phyloP scores from a whole-genome alignment of 2,329 filamentous ascomycete species.

The Exophiala dermatitidis region DNA sequence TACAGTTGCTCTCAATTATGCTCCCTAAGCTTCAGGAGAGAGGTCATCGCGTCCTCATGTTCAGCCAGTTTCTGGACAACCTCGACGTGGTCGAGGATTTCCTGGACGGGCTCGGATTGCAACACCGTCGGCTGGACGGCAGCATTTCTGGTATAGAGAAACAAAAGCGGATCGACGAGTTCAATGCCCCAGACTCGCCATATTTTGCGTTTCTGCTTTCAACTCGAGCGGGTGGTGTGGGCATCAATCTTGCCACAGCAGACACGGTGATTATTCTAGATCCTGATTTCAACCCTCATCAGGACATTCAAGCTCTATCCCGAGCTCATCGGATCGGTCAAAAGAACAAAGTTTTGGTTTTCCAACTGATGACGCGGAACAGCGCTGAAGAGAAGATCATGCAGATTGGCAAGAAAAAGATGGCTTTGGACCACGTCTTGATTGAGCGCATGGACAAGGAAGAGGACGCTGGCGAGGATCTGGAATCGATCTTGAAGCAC shows the following conservation, averaged over 20 bases:
- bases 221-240: constrained; percentile 89
- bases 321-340: constrained; percentile 94
- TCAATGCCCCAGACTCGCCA: constrained; percentile 74
- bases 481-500: constrained; percentile 81
- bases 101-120: constrained; percentile 63
- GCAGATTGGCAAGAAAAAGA: constrained; percentile 90
- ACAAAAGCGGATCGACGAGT: constrained; percentile 88
- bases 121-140: constrained; percentile 80
- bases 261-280: constrained; percentile 98
- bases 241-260: constrained; percentile 93
- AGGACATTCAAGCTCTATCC: constrained; percentile 92
- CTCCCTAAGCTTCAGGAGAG: constrained; percentile 77
- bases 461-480: constrained; percentile 68
- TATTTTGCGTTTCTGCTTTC: constrained; percentile 89
- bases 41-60: constrained; percentile 86
- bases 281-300: constrained; percentile 94
- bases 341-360: constrained; percentile 89
- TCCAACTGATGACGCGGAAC: constrained; percentile 83
- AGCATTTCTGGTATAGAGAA: constrained; percentile 72
- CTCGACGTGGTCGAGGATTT: constrained; percentile 91
- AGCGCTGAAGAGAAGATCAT: constrained; percentile 94
- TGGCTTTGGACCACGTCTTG: constrained; percentile 88
- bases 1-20: constrained; percentile 75
- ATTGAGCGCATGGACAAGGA: constrained; percentile 86
- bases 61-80: constrained; percentile 87